Evolutionary conservation across 2,329 filamentous ascomycete genomes (phyloP).

Genomic region (Trichoderma afroharzianum): DNA sequence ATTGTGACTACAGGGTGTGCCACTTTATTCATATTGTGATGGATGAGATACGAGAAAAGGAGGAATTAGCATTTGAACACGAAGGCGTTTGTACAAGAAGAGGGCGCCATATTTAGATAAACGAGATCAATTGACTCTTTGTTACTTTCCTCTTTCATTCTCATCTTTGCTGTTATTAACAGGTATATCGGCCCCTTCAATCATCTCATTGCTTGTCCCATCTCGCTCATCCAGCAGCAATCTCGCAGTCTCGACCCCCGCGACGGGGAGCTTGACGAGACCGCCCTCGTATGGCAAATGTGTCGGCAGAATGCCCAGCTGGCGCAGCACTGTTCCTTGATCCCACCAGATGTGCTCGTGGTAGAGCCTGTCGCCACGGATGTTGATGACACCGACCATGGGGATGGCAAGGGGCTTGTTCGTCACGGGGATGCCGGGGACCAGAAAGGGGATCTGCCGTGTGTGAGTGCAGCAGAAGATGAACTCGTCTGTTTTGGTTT

Average conservation of each 20-base stretch:
- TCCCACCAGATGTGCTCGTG: constrained; percentile 68
- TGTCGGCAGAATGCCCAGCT: constrained; percentile 50
- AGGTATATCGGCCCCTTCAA: constrained; percentile 24
- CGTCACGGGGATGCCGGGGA: constrained; percentile 53
- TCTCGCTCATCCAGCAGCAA: constrained; percentile 18
- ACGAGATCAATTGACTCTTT: background rate
- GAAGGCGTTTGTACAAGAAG: background rate
- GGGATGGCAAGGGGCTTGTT: constrained; percentile 51
- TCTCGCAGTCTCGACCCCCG: constrained; percentile 14
- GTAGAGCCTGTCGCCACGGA: constrained; percentile 58
- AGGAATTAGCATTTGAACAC: background rate
- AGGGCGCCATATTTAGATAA: background rate
- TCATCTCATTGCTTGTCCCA: constrained; percentile 21
- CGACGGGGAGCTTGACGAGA: constrained; percentile 17
- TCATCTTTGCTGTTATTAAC: background rate
- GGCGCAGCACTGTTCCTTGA: constrained; percentile 56
- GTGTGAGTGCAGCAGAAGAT: constrained; percentile 56
- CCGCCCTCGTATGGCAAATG: constrained; percentile 53
- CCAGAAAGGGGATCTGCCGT: constrained; percentile 29
- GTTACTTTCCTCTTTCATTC: background rate
- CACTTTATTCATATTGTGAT: background rate
- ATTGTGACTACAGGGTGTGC: background rate
- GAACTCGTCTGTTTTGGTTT: constrained; percentile 54
- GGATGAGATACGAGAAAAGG: background rate
- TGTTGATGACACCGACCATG: constrained; percentile 58